A percentile compares a stretch with the other conserved stretches of the same genome.
These are phyloP conservation scores for Ogataea hybrid DNA, from an alignment of 1,139 yeast genomes.

Conservation along the genomic window DNA sequence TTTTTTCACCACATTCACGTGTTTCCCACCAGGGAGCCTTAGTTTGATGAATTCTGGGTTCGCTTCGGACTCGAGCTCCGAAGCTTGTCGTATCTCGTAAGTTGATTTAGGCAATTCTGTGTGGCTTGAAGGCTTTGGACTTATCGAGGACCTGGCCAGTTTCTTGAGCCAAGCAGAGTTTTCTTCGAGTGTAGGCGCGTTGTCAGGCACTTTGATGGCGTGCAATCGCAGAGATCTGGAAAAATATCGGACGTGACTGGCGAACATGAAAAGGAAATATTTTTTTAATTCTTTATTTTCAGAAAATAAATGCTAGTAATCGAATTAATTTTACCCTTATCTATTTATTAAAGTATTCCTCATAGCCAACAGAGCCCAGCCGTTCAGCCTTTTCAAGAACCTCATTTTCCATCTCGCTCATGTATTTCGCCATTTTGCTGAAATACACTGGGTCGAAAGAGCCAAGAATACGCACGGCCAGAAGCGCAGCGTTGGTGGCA, in stretches of 20 bases:
- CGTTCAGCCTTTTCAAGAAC: slow-evolving; percentile 80
- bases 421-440: slow-evolving; percentile 69
- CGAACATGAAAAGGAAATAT: slow-evolving; percentile 5
- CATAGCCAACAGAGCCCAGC: slow-evolving; percentile 76
- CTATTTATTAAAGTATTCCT: slow-evolving; percentile 45
- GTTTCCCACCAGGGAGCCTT: slow-evolving; percentile 12
- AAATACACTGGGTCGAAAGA: slow-evolving; percentile 62
- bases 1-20: slow-evolving; percentile 18
- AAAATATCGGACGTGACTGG: slow-evolving; percentile 1
- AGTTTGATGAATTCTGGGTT: slow-evolving; percentile 18
- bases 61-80: slow-evolving; percentile 21
- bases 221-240: not conserved
- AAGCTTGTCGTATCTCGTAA: too few relatives aligned
- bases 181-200: slow-evolving; percentile 46
- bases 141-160: slow-evolving; percentile 11
- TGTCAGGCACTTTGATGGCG: slow-evolving; percentile 36
- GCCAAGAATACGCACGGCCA: slow-evolving; percentile 87
- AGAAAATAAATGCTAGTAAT: too few relatives aligned
- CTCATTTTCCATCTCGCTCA: slow-evolving; percentile 77
- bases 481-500: slow-evolving; percentile 91
- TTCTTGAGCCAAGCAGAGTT: slow-evolving; percentile 44
- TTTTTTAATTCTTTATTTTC: too few relatives aligned
- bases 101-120: slow-evolving; percentile 13
- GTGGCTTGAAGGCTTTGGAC: slow-evolving; percentile 7
- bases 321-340: slow-evolving; percentile 7